These are phyloP conservation scores for Cordyceps tenuipes DNA, from an alignment of 2,329 filamentous ascomycete genomes.

Conservation along the genomic window DNA sequence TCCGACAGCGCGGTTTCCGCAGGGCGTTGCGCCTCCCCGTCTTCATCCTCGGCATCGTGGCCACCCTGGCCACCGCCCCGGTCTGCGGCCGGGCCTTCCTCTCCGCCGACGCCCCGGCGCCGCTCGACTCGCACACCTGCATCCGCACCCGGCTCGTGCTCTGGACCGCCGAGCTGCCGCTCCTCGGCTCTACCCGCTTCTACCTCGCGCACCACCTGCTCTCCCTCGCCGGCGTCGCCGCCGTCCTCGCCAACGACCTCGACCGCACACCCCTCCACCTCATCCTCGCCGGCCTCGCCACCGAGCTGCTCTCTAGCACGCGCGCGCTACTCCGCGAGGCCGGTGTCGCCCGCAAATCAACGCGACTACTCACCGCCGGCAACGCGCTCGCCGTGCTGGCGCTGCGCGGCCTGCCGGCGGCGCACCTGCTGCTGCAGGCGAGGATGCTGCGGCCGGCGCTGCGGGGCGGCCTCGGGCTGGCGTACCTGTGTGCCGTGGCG, in stretches of 20 bases:
- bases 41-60: constrained; percentile 12
- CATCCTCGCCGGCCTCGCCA: constrained; percentile 12
- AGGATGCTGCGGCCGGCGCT: neutral
- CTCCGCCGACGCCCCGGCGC: neutral
- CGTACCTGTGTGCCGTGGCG: neutral
- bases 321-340: constrained; percentile 9
- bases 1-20: neutral
- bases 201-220: constrained; percentile 14
- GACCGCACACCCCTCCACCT: constrained; percentile 8
- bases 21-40: constrained; percentile 11
- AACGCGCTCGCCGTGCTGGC: neutral
- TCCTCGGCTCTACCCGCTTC: constrained; percentile 11
- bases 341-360: neutral
- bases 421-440: neutral
- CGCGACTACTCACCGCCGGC: neutral
- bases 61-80: constrained; percentile 7
- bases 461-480: neutral
- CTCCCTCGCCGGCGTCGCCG: constrained; percentile 7
- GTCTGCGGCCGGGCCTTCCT: constrained; percentile 10
- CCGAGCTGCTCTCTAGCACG: constrained; percentile 12
- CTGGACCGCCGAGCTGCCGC: constrained; percentile 14
- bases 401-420: neutral
- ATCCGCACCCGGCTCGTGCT: constrained; percentile 10
- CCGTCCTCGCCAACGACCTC: neutral
- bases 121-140: constrained; percentile 10